A percentile compares a stretch with the other conserved stretches of the same genome.
These are phyloP conservation scores for Fistulinella cinereoalba DNA, from an alignment of 1,284 basidiomycete genomes.

Conservation along the genomic window DNA sequence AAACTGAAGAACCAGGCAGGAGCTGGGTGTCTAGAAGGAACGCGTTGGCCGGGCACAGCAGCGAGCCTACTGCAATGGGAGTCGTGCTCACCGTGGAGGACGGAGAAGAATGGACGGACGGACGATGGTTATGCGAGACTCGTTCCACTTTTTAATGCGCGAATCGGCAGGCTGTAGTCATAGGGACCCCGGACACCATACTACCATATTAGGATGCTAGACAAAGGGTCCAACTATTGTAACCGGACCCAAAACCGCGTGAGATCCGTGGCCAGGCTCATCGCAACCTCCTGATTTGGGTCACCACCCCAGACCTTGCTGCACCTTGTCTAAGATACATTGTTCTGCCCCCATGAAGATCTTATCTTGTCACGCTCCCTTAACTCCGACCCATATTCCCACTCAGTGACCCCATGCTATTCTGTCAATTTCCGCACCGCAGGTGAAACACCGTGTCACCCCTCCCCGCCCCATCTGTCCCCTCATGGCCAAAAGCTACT, in stretches of 20 bases:
- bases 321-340: neutral
- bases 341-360: constrained; percentile 1
- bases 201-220: constrained; percentile 6
- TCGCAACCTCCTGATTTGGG: neutral
- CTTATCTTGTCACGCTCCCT: neutral
- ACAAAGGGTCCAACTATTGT: neutral
- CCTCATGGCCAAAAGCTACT: neutral
- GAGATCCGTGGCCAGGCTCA: neutral
- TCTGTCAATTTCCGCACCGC: neutral
- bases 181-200: constrained; percentile 24
- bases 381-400: neutral
- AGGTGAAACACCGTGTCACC: neutral
- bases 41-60: neutral
- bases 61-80: neutral
- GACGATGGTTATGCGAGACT: constrained; percentile 7
- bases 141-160: constrained; percentile 30
- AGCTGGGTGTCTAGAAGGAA: too few species aligned
- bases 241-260: neutral
- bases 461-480: neutral
- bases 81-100: neutral
- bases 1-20: neutral
- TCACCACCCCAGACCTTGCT: neutral
- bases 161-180: constrained; percentile 16
- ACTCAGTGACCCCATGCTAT: neutral
- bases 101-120: neutral